Evolutionary conservation across 2,329 filamentous ascomycete genomes (phyloP), one percentile per base, ranked within the genome.

Genomic region (Aphanocladium album): DNA sequence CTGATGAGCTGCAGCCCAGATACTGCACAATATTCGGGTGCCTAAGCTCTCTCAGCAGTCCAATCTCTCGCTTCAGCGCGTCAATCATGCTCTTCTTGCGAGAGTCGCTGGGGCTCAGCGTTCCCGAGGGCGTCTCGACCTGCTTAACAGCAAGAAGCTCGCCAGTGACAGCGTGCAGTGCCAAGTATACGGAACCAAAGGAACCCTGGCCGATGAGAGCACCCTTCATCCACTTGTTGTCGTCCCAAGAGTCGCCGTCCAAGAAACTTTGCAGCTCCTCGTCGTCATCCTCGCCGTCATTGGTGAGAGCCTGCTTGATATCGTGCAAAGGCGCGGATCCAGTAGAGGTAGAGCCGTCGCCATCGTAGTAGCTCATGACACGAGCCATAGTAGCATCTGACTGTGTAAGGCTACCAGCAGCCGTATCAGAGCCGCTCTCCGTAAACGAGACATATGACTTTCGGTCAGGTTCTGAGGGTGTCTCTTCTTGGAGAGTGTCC

Each of bases 181-280:
- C 95, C 53, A 99, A 83, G 76, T 96, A 99, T 57, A 99, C 95
- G 67, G 89, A 93, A 69, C 95, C 95, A 70, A 99, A 99, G 5
- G 93, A 97, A 64, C 95, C 95, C 75, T 97, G 92, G 35, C 95
- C 95, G 66, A 99, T 99, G 64, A 98, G 81, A 35, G 93, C 93
- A 70, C 95, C 95, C 79, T 98, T 97, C 92, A 99, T 98, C 90
- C 96, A 99, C 74, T 96, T 96, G 78, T 93, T 90, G 64, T 96
- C 93, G 65, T 96, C 93, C 87, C 95, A 98, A 9, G 91, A 96
- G 71, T 97, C 91, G 65, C 91, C 91, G 37, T 91, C 87, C 45
- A 98, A 81, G 80, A 97, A 97, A 70, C 93, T 93, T 67, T 89
- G 86, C 23, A 98, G 81, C 68, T 95, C 93, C 70, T 93, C 90